Conservation (phyloP, 768 basidiomycete genomes). For the Termitomyces sp. region DNA sequence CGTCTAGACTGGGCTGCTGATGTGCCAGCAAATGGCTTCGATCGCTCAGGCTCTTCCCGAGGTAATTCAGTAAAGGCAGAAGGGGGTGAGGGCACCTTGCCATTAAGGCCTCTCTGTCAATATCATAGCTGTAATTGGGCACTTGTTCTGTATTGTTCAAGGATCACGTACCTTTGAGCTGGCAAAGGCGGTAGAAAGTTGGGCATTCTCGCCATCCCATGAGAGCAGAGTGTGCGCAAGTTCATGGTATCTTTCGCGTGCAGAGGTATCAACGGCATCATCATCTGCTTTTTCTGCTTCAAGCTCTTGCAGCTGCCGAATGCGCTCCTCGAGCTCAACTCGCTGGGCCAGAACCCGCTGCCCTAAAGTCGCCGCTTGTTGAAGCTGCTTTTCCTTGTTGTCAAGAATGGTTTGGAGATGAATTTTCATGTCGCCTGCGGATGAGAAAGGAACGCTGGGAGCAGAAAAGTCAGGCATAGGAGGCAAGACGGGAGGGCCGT, state of each 20-base stretch:
- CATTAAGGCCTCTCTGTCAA: constrained; percentile 38
- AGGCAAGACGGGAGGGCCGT: constrained; percentile 27
- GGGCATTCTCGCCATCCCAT: constrained; percentile 80
- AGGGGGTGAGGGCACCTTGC: constrained; percentile 41
- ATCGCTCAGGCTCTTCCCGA: constrained; percentile 59
- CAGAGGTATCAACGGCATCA: constrained; percentile 58
- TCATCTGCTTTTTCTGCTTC: constrained; percentile 62
- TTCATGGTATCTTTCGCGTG: constrained; percentile 71
- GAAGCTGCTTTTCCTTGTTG: constrained; percentile 87
- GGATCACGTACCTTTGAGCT: constrained; percentile 42
- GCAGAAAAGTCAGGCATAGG: constrained; percentile 38
- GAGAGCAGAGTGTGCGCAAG: constrained; percentile 66
- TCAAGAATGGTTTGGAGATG: constrained; percentile 72
- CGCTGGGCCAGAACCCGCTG: constrained; percentile 92
- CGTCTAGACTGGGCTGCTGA: constrained; percentile 83
- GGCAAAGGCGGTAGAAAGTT: constrained; percentile 66
- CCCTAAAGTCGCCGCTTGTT: constrained; percentile 87
- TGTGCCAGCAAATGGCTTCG: constrained; percentile 55
- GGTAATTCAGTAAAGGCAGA: constrained; percentile 44
- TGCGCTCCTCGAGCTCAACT: constrained; percentile 87
- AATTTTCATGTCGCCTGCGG: constrained; percentile 56
- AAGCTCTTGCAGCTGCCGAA: constrained; percentile 72
- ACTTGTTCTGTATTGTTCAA: neutral
- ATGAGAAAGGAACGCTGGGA: constrained; percentile 34
- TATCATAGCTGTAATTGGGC: neutral